Base-by-base conservation (phyloP, 2,329 filamentous ascomycete species). In the Periconia digitata region DNA sequence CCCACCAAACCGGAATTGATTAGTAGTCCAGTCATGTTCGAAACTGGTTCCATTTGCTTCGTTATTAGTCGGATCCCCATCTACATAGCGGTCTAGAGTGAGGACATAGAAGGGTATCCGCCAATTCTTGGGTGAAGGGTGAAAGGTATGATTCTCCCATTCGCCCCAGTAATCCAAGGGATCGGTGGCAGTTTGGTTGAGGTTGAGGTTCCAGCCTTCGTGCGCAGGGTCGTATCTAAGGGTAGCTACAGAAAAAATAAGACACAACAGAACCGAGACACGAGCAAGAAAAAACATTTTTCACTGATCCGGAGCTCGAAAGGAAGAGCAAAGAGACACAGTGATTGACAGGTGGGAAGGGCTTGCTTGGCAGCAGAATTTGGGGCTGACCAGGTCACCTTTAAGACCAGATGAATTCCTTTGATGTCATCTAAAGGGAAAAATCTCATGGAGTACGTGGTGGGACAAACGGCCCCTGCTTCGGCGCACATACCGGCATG, bases 91-190 rank as follows among this genome's bases (percentile, higher is more conserved):
- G 63, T 86, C 84, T 10, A 85, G 67, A 60, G 85, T 85, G 39
- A 86, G 70, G 8, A 82, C 84, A 63, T 87, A 87, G 60, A 85
- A 81, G 0, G 84, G 84, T 51, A 86, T 79, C 21, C 84, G 76
- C 84, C 84, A 87, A 56, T 82, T 86, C 0, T 72, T 63, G 1
- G 84, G 84, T 17, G 83, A 85, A 0, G 73, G 69, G 16, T 70
- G 63, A 55, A 81, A 85, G 4, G 61, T 67, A 60, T 83, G 79
- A 51, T 76, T 70, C n/a, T 69, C 70, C 79, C 81, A 79, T 71
- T 76, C 69, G 50, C 82, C 78, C 62, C 71, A 79, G 63, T 86
- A 87, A 38, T 86, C 76, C 32, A 80, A 68, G 2, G 83, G 81
- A 43, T 76, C 66, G 8, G 63, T 75, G n/a, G 84, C 82, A 39